Base-by-base conservation (phyloP, 1,284 basidiomycete species). In the Salmacisia buchloeana region DNA sequence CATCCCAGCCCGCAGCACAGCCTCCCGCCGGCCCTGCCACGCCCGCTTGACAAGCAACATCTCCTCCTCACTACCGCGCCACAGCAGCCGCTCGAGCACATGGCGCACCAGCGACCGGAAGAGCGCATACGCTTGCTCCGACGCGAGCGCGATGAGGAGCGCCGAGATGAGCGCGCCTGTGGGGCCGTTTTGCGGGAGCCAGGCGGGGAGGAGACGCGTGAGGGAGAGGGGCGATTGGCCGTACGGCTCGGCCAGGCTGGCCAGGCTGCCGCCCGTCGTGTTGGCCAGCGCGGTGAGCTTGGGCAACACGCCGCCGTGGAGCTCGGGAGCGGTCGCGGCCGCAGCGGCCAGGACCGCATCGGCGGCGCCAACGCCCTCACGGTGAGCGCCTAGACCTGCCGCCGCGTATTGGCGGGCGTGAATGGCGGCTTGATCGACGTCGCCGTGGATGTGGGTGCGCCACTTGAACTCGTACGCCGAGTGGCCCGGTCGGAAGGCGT, bases 111-210 rank as follows among this genome's bases (percentile, higher is more conserved):
- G 54, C 5, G 39, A 34, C 9, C 68, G 64, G 12, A 75, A 54
- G n/a, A 79, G 23, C 5, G 61, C 69, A 59, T 75, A 80, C 1
- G 67, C 64, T 27, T 78, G 76, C 56, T 80, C 77, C 2, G 72
- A 72, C 6, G 72, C 33, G 27, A 80, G 49, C 1, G 78, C 74
- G n/a, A 76, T 65, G 25, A 80, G 46, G 0, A 79, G 59, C 27
- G 70, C 66, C 0, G 71, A 69, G 0, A 74, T 62, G 1, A 80
- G 67, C 2, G 77, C 73, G 1, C 69, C 67, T 1, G 65, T 64
- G 2, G 67, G 49, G 0, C 67, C 68, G 6, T 68, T 66, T 1
- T 63, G 63, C 1, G 71, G 71, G 23, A 72, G 61, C n/a, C 59
- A 64, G 13, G 25, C 43, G 18, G 72, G 77, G 6, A 73, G 29